phyloP scores from a whole-genome alignment of 164 flowering plant species.

The Chimonanthus praecox region DNA sequence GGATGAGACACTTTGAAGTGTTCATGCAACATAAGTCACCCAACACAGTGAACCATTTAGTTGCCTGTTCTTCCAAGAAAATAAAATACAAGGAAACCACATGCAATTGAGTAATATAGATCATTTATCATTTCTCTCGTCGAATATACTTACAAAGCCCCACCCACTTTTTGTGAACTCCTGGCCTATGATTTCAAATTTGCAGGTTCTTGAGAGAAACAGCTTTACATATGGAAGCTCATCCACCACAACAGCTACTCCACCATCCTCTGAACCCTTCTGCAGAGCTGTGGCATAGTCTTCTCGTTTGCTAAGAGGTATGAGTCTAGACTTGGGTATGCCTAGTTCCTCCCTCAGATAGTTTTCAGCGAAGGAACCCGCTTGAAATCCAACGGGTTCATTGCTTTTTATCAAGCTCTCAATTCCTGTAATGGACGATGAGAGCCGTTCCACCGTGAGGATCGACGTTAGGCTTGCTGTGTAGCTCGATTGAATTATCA shows the following conservation, averaged over 20 bases:
- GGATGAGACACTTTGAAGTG: too few species aligned
- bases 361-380: constrained; percentile 45
- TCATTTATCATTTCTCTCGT: background rate
- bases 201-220: constrained; percentile 43
- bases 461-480: constrained; percentile 42
- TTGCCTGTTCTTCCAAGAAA: too few species aligned
- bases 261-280: constrained; percentile 30
- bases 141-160: constrained; percentile 56
- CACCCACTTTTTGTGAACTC: constrained; percentile 53
- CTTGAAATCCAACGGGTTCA: constrained; percentile 44
- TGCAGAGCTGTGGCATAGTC: constrained; percentile 36
- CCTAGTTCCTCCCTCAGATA: constrained; percentile 40
- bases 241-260: constrained; percentile 54
- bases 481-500: constrained; percentile 36
- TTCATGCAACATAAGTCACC: too few species aligned
- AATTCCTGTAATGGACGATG: constrained; percentile 47
- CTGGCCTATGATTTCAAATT: constrained; percentile 38
- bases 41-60: too few species aligned
- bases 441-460: constrained; percentile 35
- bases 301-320: constrained; percentile 43
- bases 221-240: constrained; percentile 50
- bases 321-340: constrained; percentile 36
- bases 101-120: too few species aligned
- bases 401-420: constrained; percentile 34
- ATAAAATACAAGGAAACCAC: too few species aligned